Conservation (phyloP, 129 eudicot species). For the Artemisia annua region DNA sequence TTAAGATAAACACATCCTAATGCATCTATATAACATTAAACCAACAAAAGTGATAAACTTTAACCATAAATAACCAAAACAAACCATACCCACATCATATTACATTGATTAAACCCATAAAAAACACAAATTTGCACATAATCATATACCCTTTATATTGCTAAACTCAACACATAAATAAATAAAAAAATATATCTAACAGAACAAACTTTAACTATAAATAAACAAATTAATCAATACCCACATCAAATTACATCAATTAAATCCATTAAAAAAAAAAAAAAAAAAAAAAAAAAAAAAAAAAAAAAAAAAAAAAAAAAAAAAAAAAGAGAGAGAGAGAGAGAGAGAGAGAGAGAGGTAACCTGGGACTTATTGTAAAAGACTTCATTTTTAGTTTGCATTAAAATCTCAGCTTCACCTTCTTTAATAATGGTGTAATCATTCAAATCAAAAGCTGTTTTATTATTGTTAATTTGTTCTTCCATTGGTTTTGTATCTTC, state of each 20-base stretch:
- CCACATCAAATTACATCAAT: background rate
- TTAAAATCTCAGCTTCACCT: slow-evolving; percentile 97
- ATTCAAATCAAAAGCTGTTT: slow-evolving; percentile 45
- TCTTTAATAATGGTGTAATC: slow-evolving; percentile 76
- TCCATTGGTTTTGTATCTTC: slow-evolving; percentile 42
- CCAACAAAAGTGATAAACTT: slow-evolving; percentile 21
- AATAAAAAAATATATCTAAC: too few relatives aligned
- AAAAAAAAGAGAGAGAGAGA: background rate
- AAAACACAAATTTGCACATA: background rate
- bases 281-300: background rate
- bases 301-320: too few relatives aligned
- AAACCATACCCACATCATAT: slow-evolving; percentile 10
- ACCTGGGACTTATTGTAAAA: slow-evolving; percentile 94
- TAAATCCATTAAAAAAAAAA: background rate
- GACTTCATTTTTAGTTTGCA: slow-evolving; percentile 87
- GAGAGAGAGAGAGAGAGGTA: background rate
- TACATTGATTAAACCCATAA: background rate
- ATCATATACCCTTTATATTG: background rate
- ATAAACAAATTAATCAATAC: background rate
- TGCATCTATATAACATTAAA: background rate
- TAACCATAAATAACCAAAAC: background rate
- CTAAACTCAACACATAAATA: too few relatives aligned
- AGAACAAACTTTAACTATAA: background rate
- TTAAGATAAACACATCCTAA: background rate
- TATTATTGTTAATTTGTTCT: slow-evolving; percentile 22